Conservation (phyloP, 805 yeast species). For the Scheffersomyces spartinae region DNA sequence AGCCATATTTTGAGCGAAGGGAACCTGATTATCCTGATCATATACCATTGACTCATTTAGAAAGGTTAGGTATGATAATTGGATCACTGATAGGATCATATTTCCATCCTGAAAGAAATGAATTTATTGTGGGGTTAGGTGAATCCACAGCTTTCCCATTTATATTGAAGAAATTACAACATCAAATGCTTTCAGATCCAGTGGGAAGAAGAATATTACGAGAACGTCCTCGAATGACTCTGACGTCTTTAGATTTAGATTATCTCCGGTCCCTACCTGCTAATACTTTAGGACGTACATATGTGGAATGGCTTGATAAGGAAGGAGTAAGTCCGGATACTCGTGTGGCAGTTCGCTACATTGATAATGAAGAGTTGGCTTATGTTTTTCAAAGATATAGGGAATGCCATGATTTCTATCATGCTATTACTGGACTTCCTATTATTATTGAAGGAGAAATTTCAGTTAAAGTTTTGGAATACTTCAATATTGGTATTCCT, state of each 20-base stretch:
- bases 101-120: constrained; percentile 65
- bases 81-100: constrained; percentile 74
- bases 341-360: constrained; percentile 75
- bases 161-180: constrained; percentile 50
- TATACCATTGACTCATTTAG: constrained; percentile 58
- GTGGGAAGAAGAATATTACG: constrained; percentile 67
- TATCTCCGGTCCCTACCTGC: constrained; percentile 48
- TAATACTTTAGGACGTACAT: constrained; percentile 69
- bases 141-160: constrained; percentile 77
- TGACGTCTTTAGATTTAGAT: constrained; percentile 54
- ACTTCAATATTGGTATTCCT: constrained; percentile 83
- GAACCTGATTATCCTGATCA: constrained; percentile 58
- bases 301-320: constrained; percentile 66
- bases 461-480: constrained; percentile 86
- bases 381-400: constrained; percentile 89
- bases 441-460: constrained; percentile 94
- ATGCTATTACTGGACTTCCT: constrained; percentile 82
- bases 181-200: constrained; percentile 63
- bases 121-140: constrained; percentile 72
- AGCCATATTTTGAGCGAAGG: constrained; percentile 24
- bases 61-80: constrained; percentile 49
- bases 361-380: constrained; percentile 83
- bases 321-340: constrained; percentile 95
- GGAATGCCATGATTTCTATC: constrained; percentile 95
- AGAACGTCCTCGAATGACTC: constrained; percentile 77